Conservation (phyloP, 2,329 filamentous ascomycete genomes). For the Fusarium euwallaceae region DNA sequence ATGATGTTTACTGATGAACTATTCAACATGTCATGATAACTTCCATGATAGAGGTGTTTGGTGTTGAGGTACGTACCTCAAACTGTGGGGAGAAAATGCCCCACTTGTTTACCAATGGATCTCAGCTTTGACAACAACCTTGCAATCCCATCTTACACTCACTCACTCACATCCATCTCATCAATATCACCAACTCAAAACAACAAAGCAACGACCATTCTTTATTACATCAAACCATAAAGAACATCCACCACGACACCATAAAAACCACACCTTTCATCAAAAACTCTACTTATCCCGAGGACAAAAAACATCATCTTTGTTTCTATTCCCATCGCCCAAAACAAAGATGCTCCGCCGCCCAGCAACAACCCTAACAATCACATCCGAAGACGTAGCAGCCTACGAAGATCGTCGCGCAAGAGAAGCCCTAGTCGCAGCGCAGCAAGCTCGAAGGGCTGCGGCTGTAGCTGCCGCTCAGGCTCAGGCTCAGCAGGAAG, state of each 20-base stretch:
- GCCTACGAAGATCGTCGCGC: conserved; percentile 75
- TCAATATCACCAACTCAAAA: background rate
- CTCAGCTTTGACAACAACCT: conserved; percentile 7
- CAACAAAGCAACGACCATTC: background rate
- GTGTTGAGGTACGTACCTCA: conserved; percentile 6
- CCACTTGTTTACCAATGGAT: conserved; percentile 28
- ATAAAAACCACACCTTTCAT: background rate
- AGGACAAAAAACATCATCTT: too few relatives aligned
- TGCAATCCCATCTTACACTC: conserved; percentile 7
- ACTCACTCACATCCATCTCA: background rate
- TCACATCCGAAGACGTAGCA: conserved; percentile 78
- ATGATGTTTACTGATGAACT: background rate
- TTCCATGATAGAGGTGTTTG: background rate
- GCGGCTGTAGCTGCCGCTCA: conserved; percentile 41
- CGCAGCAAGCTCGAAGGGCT: conserved; percentile 49
- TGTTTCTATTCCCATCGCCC: too few relatives aligned
- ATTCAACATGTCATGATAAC: background rate
- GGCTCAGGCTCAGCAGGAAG: conserved; percentile 20
- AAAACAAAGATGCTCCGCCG: conserved; percentile 70
- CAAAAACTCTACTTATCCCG: too few relatives aligned
- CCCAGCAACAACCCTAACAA: conserved; percentile 74
- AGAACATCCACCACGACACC: background rate
- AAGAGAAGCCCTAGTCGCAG: conserved; percentile 54
- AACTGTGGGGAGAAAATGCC: background rate
- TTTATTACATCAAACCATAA: background rate